Evolutionary conservation across 1,284 basidiomycete species (phyloP).

Genomic region (Pulchroboletus neoregius): DNA sequence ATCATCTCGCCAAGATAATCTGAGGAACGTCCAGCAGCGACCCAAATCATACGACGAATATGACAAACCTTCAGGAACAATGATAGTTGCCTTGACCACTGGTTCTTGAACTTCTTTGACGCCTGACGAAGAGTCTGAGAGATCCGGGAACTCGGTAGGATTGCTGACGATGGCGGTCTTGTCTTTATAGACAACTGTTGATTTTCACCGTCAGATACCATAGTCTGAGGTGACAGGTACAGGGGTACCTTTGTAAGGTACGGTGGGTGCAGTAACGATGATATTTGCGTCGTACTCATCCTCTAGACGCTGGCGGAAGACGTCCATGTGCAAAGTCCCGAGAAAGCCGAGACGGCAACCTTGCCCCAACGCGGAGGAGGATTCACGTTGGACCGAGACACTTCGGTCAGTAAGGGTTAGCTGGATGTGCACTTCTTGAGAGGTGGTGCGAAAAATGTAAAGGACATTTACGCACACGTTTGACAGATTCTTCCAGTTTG

Average conservation of each 20-base stretch:
- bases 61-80: slow-evolving; percentile 80
- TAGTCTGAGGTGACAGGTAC: not conserved
- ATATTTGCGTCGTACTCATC: slow-evolving; percentile 93
- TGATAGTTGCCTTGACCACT: slow-evolving; percentile 85
- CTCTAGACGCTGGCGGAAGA: slow-evolving; percentile 92
- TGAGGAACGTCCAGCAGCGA: slow-evolving; percentile 26
- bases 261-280: slow-evolving; percentile 90
- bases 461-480: slow-evolving; percentile 54
- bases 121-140: slow-evolving; percentile 55
- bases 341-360: slow-evolving; percentile 95
- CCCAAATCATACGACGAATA: slow-evolving; percentile 3
- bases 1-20: slow-evolving; percentile 91
- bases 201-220: slow-evolving; percentile 7
- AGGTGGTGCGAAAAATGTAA: slow-evolving; percentile 3
- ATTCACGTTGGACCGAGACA: slow-evolving; percentile 90
- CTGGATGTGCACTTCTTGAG: slow-evolving; percentile 38
- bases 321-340: slow-evolving; percentile 96
- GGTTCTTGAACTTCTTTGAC: slow-evolving; percentile 84
- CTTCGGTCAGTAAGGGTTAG: slow-evolving; percentile 85
- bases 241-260: slow-evolving; percentile 79
- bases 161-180: slow-evolving; percentile 77
- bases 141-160: slow-evolving; percentile 89
- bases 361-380: slow-evolving; percentile 91
- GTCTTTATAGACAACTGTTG: slow-evolving; percentile 69
- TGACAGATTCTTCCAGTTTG: slow-evolving; percentile 95